Evolutionary conservation across 2,329 filamentous ascomycete species (phyloP), one percentile per base, ranked within the genome.

Genomic region (Hymenoscyphus fraxineus): DNA sequence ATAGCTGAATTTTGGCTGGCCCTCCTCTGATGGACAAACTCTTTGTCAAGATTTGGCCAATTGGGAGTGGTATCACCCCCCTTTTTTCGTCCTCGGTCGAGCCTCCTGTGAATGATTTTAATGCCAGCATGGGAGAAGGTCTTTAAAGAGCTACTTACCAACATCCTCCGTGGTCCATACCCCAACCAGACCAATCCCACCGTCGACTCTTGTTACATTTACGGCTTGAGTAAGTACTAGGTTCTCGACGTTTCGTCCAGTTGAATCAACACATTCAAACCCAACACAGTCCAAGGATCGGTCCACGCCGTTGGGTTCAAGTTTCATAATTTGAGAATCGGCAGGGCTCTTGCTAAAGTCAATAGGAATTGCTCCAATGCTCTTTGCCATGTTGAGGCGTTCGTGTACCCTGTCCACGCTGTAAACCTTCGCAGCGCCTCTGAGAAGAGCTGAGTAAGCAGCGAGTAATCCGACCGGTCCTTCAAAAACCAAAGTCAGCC

Each of bases 281-380:
- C 73, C 73, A 27, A 73, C 68, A 15, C 70, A 72, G 59, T 74
- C 72, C 4, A 70, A 66, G 7, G 64, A 54, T 58, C 73, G 64
- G 38, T 68, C 66, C 32, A 74, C 72, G 7, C 69, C 72, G 54
- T 69, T 65, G 3, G 64, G 63, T 54, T 72, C 67, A 12, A 62
- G 38, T 31, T 60, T 62, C 7, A 76, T 54, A 41, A 77, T 77
- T 62, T 77, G 72, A 3, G 66, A 67, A 1, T 73, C 75, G 1
- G 74, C 69, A 38, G 76, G 71, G 6, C 60, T 58, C 2, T 65
- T 44, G 1, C 55, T 67, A 66, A 77, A 77, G 62, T 76, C 70
- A 66, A 77, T 77, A 0, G 76, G 75, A 19, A 76, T 73, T 7
- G 75, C 75, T 6, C 75, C 75, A 32, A 77, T 73, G 4, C 68